phyloP scores from a whole-genome alignment of 2,329 filamentous ascomycete genomes.

The Aureobasidium zeae region DNA sequence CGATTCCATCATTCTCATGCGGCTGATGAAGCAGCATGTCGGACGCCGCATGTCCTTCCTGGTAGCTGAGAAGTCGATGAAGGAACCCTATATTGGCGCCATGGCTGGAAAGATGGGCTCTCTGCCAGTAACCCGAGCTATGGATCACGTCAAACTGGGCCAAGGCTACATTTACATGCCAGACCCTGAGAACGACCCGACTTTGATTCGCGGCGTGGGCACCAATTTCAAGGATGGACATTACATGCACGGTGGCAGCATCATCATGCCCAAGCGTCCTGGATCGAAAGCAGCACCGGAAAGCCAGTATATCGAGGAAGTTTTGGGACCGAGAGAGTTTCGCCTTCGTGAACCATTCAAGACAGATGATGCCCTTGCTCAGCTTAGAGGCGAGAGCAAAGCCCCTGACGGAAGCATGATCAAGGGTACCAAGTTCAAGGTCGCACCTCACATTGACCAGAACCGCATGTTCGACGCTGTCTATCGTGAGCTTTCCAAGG shows the following conservation, averaged over 20 bases:
- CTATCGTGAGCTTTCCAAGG: conserved; percentile 71
- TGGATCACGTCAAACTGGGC: conserved; percentile 76
- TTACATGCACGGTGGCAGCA: conserved; percentile 69
- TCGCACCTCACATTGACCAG: conserved; percentile 89
- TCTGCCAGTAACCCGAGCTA: conserved; percentile 84
- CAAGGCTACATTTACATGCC: conserved; percentile 78
- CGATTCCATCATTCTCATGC: conserved; percentile 87
- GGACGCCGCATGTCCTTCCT: conserved; percentile 84
- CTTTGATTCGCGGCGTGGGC: conserved; percentile 66
- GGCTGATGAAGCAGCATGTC: conserved; percentile 76
- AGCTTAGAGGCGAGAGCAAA: conserved; percentile 62
- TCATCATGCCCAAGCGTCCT: conserved; percentile 69
- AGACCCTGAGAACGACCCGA: conserved; percentile 76
- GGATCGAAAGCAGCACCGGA: conserved; percentile 60
- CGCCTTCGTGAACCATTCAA: conserved; percentile 81
- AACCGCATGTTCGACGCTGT: conserved; percentile 89
- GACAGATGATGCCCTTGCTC: conserved; percentile 61
- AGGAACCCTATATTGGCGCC: conserved; percentile 78
- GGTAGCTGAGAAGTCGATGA: conserved; percentile 94
- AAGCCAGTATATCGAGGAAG: conserved; percentile 77
- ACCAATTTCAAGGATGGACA: conserved; percentile 65
- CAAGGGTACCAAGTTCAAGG: conserved; percentile 71
- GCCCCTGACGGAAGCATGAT: conserved; percentile 59
- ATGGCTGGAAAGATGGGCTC: conserved; percentile 76
- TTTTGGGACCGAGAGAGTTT: conserved; percentile 70